Evolutionary conservation across 164 flowering plant genomes (phyloP).

Genomic region (Euptelea pleiosperma): DNA sequence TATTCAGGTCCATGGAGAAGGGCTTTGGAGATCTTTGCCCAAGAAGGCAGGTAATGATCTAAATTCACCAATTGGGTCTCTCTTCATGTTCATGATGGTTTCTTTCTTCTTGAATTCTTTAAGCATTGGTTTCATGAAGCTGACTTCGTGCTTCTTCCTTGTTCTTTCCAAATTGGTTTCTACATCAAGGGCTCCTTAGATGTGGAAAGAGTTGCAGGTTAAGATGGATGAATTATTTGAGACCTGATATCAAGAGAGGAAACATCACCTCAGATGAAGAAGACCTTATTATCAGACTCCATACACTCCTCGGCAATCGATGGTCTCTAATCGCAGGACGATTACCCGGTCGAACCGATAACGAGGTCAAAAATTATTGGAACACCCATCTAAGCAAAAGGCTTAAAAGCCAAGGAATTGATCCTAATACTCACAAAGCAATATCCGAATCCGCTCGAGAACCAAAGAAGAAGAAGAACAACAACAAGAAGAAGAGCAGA

Average conservation of each 20-base stretch:
- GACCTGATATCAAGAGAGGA: slow-evolving; percentile 68
- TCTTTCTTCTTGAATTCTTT: neutral
- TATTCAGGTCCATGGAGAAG: slow-evolving; percentile 60
- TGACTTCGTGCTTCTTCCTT: neutral
- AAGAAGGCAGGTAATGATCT: slow-evolving; percentile 58
- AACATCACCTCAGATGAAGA: slow-evolving; percentile 59
- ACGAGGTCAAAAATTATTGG: slow-evolving; percentile 78
- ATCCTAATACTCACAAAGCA: slow-evolving; percentile 30
- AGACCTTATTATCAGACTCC: slow-evolving; percentile 58
- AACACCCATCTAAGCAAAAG: slow-evolving; percentile 59
- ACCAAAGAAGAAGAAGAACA: slow-evolving; percentile 15
- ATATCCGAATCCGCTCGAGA: slow-evolving; percentile 2
- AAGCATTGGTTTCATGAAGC: too few relatives aligned
- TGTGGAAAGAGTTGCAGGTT: slow-evolving; percentile 72
- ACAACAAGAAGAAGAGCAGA: slow-evolving; percentile 7
- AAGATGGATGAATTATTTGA: slow-evolving; percentile 66
- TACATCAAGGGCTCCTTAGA: slow-evolving; percentile 42
- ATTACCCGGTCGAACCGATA: slow-evolving; percentile 74
- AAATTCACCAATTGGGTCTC: too few relatives aligned
- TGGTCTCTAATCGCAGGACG: slow-evolving; percentile 71
- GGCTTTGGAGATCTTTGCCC: slow-evolving; percentile 64
- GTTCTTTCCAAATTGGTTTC: neutral
- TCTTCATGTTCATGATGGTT: neutral
- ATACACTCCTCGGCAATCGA: slow-evolving; percentile 54
- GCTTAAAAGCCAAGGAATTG: slow-evolving; percentile 31